A percentile compares a stretch with the other conserved stretches of the same genome.
These are phyloP conservation scores for Kokia cookei DNA, from an alignment of 441 rosid species.

Conservation along the genomic window DNA sequence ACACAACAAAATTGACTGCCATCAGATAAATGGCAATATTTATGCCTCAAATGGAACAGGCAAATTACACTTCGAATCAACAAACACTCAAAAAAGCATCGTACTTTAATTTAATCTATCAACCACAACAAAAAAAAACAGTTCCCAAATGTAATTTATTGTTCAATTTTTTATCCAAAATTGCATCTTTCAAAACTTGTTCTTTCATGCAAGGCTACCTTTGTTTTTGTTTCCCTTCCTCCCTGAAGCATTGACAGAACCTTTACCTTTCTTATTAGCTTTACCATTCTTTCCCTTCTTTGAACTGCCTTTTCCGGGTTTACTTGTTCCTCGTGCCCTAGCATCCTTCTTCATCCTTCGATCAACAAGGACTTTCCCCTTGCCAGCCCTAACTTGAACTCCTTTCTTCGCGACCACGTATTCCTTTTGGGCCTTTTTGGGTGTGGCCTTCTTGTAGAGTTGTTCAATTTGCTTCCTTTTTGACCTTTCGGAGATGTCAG, in stretches of 20 bases:
- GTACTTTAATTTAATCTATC: neutral
- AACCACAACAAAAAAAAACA: neutral
- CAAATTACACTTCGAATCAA: neutral
- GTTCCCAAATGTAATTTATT: neutral
- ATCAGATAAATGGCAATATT: neutral
- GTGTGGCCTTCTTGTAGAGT: conserved; percentile 73
- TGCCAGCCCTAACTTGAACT: conserved; percentile 72
- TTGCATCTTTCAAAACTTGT: neutral
- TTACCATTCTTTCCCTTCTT: conserved; percentile 54
- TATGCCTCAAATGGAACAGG: neutral
- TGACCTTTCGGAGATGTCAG: conserved; percentile 72
- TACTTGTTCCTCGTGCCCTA: conserved; percentile 47
- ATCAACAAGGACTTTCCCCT: conserved; percentile 88
- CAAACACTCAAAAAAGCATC: neutral
- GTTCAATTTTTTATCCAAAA: neutral
- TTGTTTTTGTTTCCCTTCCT: conserved; percentile 19
- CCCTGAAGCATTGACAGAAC: conserved; percentile 22
- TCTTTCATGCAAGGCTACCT: conserved; percentile 9
- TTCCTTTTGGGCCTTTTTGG: conserved; percentile 70
- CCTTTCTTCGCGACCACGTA: conserved; percentile 93
- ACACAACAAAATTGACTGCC: neutral
- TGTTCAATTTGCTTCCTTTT: conserved; percentile 83
- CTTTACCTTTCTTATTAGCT: conserved; percentile 28
- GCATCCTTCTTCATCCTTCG: conserved; percentile 79
- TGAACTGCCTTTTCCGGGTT: conserved; percentile 41